phyloP scores from a whole-genome alignment of 2,329 filamentous ascomycete species.

The Lomentospora prolificans region DNA sequence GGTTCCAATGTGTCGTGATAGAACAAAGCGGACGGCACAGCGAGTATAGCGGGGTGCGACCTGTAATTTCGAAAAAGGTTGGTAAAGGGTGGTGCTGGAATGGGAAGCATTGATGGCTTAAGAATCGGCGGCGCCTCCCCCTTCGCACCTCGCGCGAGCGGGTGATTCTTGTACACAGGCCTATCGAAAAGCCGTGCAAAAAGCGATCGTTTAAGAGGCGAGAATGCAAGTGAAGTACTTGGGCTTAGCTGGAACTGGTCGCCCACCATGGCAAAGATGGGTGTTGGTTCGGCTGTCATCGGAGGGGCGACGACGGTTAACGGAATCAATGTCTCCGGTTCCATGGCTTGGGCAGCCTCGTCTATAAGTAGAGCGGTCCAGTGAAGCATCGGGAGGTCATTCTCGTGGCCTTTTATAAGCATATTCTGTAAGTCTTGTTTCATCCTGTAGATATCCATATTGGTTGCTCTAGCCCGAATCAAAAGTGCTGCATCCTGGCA shows the following conservation, averaged over 20 bases:
- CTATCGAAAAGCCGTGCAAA: constrained; percentile 43
- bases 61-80: constrained; percentile 22
- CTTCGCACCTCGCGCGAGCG: constrained; percentile 49
- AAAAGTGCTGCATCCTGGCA: constrained; percentile 5
- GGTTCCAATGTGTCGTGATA: constrained; percentile 75
- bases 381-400: not conserved
- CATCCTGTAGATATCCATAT: not conserved
- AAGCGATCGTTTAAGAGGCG: constrained; percentile 98
- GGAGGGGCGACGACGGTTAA: constrained; percentile 1
- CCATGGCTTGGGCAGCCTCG: constrained; percentile 8
- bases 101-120: constrained; percentile 89
- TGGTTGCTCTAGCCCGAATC: not conserved
- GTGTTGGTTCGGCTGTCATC: not conserved
- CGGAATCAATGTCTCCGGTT: constrained; percentile 6
- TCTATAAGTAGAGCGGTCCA: constrained; percentile 7
- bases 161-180: constrained; percentile 3
- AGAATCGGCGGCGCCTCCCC: constrained; percentile 76
- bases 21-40: constrained; percentile 99
- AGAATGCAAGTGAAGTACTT: constrained; percentile 60
- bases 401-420: not conserved
- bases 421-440: not conserved
- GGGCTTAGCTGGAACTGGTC: constrained; percentile 97
- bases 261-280: constrained; percentile 53
- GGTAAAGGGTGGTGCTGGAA: constrained; percentile 42
- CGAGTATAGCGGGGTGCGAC: constrained; percentile 95